Evolutionary conservation across 805 yeast species (phyloP).

Genomic region (Saccharomycopsis capsularis): DNA sequence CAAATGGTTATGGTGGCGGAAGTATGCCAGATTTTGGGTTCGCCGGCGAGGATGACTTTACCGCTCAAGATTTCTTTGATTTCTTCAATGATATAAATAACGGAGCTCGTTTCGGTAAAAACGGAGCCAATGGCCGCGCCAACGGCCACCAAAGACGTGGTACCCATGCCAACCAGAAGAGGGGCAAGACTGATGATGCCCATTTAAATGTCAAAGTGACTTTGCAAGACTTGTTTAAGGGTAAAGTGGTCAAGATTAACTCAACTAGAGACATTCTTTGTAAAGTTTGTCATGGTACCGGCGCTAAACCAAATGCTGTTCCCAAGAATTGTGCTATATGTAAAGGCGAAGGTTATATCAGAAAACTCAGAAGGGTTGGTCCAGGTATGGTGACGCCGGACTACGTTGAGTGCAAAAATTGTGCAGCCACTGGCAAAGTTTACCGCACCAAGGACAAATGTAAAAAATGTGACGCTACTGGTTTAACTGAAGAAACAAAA

Average conservation of each 20-base stretch:
- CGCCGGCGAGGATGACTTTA: conserved; percentile 40
- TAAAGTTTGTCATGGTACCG: conserved; percentile 65
- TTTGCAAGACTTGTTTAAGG: conserved; percentile 69
- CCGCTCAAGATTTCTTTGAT: conserved; percentile 69
- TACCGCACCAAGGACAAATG: conserved; percentile 65
- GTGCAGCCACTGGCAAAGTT: conserved; percentile 64
- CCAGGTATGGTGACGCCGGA: conserved; percentile 71
- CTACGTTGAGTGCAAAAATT: conserved; percentile 52
- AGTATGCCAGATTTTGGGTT: conserved; percentile 33
- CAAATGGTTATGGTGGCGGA: conserved; percentile 30
- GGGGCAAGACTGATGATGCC: conserved; percentile 55
- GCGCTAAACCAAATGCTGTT: conserved; percentile 56
- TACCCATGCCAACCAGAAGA: conserved; percentile 3
- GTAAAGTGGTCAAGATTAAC: conserved; percentile 70
- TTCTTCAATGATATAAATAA: conserved; percentile 50
- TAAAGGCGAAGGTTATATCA: conserved; percentile 60
- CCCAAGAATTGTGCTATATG: conserved; percentile 57
- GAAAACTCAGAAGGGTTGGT: conserved; percentile 56
- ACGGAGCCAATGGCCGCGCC: conserved; percentile 10
- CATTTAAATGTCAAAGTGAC: conserved; percentile 56
- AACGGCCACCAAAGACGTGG: conserved; percentile 22
- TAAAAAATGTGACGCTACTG: conserved; percentile 64
- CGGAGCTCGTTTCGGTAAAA: conserved; percentile 10
- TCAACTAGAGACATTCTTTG: conserved; percentile 71
- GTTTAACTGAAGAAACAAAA: conserved; percentile 56